Conservation (phyloP, 176 grass and related monocot genomes). For the Miscanthus lutarioriparius region DNA sequence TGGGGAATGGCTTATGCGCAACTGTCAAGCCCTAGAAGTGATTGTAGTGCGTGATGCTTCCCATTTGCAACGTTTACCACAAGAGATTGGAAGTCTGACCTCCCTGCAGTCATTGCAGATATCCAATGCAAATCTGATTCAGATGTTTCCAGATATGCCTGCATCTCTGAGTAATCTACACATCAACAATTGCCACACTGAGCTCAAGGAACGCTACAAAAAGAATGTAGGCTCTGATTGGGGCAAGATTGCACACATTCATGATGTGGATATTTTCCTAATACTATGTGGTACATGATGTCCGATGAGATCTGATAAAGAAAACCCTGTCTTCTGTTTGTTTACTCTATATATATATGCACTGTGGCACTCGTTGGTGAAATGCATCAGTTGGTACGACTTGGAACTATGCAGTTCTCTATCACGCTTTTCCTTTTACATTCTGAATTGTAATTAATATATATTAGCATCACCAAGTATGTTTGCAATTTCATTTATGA, state of each 20-base stretch:
- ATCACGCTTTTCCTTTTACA: background rate
- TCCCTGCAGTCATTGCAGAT: constrained; percentile 23
- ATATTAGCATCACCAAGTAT: background rate
- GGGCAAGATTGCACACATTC: constrained; percentile 21
- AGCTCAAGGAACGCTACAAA: constrained; percentile 28
- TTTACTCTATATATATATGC: background rate
- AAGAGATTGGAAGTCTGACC: background rate
- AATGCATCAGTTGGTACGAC: background rate
- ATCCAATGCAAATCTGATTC: constrained; percentile 13
- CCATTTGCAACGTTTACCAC: constrained; percentile 25
- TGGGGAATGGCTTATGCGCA: constrained; percentile 27
- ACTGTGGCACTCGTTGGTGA: background rate
- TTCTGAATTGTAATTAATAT: background rate
- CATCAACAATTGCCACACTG: constrained; percentile 8
- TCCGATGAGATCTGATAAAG: background rate
- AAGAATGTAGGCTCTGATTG: constrained; percentile 8
- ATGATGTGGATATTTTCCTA: constrained; percentile 10
- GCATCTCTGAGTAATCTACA: constrained; percentile 8
- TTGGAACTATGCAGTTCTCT: background rate
- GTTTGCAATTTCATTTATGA: background rate
- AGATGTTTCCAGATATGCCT: constrained; percentile 25
- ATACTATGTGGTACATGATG: background rate
- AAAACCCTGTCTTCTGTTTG: background rate
- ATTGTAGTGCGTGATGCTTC: constrained; percentile 15
- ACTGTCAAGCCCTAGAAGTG: constrained; percentile 4